Conservation (phyloP, 2,329 filamentous ascomycete species). For the Aspergillus aculeatus region DNA sequence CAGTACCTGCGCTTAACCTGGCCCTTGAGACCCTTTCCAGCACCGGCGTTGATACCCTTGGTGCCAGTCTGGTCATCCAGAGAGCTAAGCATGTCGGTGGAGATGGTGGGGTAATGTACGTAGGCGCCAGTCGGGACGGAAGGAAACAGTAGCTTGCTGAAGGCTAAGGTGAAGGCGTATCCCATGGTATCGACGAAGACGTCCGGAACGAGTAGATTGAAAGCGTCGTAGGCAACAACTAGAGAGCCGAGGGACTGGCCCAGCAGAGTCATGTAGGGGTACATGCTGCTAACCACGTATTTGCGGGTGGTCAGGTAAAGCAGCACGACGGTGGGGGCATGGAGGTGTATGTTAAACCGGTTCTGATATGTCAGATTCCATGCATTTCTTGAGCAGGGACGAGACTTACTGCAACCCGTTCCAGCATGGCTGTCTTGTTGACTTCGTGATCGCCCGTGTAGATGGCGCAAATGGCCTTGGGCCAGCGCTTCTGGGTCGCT, state of each 20-base stretch:
- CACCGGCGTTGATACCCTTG: constrained; percentile 79
- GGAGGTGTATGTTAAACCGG: constrained; percentile 88
- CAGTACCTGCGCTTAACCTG: constrained; percentile 77
- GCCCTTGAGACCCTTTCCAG: constrained; percentile 71
- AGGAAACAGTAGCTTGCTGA: constrained; percentile 79
- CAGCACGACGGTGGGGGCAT: constrained; percentile 79
- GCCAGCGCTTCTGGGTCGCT: constrained; percentile 85
- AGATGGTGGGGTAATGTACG: constrained; percentile 97
- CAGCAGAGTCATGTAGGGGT: constrained; percentile 87
- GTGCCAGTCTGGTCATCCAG: constrained; percentile 65
- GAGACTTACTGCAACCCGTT: constrained; percentile 67
- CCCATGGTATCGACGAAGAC: constrained; percentile 98
- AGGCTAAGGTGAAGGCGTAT: constrained; percentile 84
- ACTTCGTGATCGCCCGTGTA: constrained; percentile 95
- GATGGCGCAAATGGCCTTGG: constrained; percentile 82
- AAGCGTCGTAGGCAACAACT: constrained; percentile 85
- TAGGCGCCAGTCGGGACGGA: constrained; percentile 83
- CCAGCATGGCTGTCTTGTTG: constrained; percentile 74
- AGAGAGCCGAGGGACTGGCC: constrained; percentile 92
- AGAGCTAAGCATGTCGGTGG: constrained; percentile 91
- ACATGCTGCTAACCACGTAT: constrained; percentile 82
- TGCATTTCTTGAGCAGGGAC: background rate
- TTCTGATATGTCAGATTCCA: constrained; percentile 49
- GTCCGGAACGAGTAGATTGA: constrained; percentile 87
- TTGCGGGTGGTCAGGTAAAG: constrained; percentile 86